Evolutionary conservation across 306 rosid genomes (phyloP), one percentile per base, ranked within the genome.

Genomic region (Gastrolobium villosum): DNA sequence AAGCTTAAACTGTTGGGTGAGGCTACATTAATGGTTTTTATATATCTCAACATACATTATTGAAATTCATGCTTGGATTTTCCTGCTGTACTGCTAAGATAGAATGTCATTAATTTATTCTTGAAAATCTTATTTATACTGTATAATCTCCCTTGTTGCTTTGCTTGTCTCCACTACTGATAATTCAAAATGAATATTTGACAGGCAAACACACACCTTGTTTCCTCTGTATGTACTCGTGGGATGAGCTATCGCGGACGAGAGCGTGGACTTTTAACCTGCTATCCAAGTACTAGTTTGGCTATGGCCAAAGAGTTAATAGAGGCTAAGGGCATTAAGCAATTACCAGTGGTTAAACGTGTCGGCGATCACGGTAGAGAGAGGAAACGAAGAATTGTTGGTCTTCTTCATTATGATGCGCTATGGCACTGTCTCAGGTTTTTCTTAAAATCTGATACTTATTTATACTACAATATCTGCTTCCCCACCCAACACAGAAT

Each of bases 271-370:
- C 81, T 95, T 57, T 70, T 91, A 79, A 95, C 97, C 56, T 95
- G 99, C 74, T 91, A 86, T 72, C 94, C 97, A 28, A 94, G 90
- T 80, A 85, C 90, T 31, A 86, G 74, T 87, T 86, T 95, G 86
- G 90, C 97, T 68, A 80, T 84, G 83, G 97, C 99, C 66, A 91
- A 86, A 86, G 98, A 95, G 66, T 89, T 95, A 74, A 95, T 95
- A 98, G 99, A 95, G 83, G 99, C 99, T 65, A 93, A 84, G 84
- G 99, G 90, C 67, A 72, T 91, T 74, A 93, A 89, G 80, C 99
- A 95, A 84, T 87, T 95, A 66, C 99, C 99, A 0, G 98, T 95
- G 78, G 98, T 95, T 76, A 89, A 87, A 84, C 99, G 83, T 10
- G 70, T 88, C 52, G 83, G 83, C 62, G 87, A 70, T 70, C 76